Evolutionary conservation across 2,329 filamentous ascomycete species (phyloP).

Genomic region (Calonectria ilicicola): DNA sequence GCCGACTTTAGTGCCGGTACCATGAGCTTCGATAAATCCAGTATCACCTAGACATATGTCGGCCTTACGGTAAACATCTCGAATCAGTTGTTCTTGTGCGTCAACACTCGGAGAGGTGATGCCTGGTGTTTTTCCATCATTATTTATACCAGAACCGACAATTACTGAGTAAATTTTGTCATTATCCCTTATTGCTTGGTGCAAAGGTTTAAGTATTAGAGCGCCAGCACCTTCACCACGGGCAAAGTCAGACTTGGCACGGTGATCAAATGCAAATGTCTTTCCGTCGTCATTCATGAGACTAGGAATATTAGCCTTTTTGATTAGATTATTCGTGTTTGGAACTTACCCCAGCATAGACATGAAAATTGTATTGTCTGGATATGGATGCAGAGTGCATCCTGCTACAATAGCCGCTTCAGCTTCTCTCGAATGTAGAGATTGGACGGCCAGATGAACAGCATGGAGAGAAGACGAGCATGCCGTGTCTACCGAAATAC

Average conservation of each 20-base stretch:
- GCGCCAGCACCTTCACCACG: conserved; percentile 27
- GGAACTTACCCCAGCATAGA: conserved; percentile 43
- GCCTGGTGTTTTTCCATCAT: conserved; percentile 29
- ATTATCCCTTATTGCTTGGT: conserved; percentile 26
- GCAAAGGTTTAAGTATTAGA: conserved; percentile 29
- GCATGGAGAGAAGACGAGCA: conserved; percentile 49
- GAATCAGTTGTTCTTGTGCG: conserved; percentile 58
- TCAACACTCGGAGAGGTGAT: conserved; percentile 67
- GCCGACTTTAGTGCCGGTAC: conserved; percentile 66
- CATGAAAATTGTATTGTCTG: conserved; percentile 43
- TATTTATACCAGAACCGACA: conserved; percentile 19
- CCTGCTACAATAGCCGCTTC: conserved; percentile 56
- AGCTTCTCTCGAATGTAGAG: conserved; percentile 42
- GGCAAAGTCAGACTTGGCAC: conserved; percentile 27
- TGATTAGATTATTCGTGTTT: too few relatives aligned
- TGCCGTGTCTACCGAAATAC: conserved; percentile 50
- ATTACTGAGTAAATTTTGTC: conserved; percentile 30
- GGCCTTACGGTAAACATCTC: conserved; percentile 48
- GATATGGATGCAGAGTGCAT: conserved; percentile 14
- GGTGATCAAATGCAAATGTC: conserved; percentile 26
- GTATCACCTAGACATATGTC: conserved; percentile 45
- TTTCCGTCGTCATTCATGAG: conserved; percentile 24
- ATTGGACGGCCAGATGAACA: conserved; percentile 47
- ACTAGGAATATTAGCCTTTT: not conserved
- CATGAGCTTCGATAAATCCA: conserved; percentile 62